Percentiles rank a stretch among this genome's conserved stretches.
Evolutionary conservation across 73 alveolate genomes (phyloP).

Genomic region (Stentor roeselii): DNA sequence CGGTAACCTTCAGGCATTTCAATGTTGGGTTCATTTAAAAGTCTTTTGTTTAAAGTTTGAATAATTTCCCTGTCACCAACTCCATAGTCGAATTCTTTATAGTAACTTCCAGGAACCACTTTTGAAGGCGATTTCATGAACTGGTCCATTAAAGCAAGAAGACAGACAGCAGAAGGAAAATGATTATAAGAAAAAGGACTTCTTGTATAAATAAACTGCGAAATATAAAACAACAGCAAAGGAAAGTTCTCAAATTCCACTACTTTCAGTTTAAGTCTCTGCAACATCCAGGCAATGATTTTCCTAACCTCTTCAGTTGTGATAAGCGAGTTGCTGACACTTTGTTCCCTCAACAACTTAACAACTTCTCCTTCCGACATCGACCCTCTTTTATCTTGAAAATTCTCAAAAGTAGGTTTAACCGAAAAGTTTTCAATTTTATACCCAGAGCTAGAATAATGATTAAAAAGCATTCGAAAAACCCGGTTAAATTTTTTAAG

Average conservation of each 20-base stretch:
- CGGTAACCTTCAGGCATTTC: conserved; percentile 77
- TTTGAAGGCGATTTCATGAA: conserved; percentile 36
- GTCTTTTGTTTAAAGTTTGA: conserved; percentile 51
- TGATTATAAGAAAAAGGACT: conserved; percentile 55
- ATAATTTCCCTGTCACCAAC: conserved; percentile 60
- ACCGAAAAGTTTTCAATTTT: not conserved
- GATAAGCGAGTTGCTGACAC: conserved; percentile 33
- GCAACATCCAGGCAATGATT: conserved; percentile 31
- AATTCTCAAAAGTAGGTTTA: conserved; percentile 33
- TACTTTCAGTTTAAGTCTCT: conserved; percentile 29
- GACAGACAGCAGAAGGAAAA: conserved; percentile 54
- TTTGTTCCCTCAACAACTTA: conserved; percentile 68
- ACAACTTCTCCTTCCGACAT: conserved; percentile 36
- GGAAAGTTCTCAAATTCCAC: conserved; percentile 46
- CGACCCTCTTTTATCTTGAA: conserved; percentile 28
- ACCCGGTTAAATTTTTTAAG: conserved; percentile 50
- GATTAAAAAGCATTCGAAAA: conserved; percentile 48
- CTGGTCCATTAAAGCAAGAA: conserved; percentile 31
- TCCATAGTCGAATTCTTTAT: conserved; percentile 57
- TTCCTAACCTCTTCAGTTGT: conserved; percentile 36
- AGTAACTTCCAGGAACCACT: conserved; percentile 29
- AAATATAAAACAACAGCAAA: conserved; percentile 35
- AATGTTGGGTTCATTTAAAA: conserved; percentile 51
- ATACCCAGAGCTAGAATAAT: conserved; percentile 53
- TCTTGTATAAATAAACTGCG: conserved; percentile 44